A percentile compares a stretch with the other conserved stretches of the same genome.
Evolutionary conservation across 768 basidiomycete species (phyloP).

Genomic region (Pleurotus tuoliensis): DNA sequence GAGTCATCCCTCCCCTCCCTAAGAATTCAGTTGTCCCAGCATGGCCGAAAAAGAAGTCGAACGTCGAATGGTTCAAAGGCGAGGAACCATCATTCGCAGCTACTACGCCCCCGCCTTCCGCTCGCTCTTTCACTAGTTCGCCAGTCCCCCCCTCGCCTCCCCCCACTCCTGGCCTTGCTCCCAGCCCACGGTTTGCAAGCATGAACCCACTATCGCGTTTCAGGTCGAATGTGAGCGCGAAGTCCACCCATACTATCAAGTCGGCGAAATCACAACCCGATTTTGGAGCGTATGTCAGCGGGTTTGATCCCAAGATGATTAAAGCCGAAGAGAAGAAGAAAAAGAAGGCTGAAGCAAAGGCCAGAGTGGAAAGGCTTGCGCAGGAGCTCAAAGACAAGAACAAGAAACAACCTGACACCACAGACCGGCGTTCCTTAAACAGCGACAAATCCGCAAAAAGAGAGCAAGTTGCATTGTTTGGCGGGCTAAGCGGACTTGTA

Average conservation of each 20-base stretch:
- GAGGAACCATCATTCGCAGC: neutral
- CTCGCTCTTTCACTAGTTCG: neutral
- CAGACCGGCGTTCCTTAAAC: slow-evolving; percentile 25
- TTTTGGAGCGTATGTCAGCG: slow-evolving; percentile 12
- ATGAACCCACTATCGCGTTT: slow-evolving; percentile 19
- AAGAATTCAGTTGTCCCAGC: slow-evolving; percentile 12
- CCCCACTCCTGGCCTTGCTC: slow-evolving; percentile 7
- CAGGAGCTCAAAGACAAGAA: slow-evolving; percentile 36
- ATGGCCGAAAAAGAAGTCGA: slow-evolving; percentile 26
- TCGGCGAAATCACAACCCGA: slow-evolving; percentile 13
- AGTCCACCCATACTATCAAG: slow-evolving; percentile 7
- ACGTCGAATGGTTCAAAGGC: slow-evolving; percentile 14
- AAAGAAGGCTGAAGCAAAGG: slow-evolving; percentile 34
- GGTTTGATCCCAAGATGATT: slow-evolving; percentile 35
- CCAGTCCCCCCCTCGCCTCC: neutral
- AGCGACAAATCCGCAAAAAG: slow-evolving; percentile 15
- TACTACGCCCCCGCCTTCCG: neutral
- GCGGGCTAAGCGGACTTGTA: slow-evolving; percentile 7
- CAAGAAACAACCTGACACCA: slow-evolving; percentile 25
- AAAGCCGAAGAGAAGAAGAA: slow-evolving; percentile 40
- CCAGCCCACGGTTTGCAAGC: slow-evolving; percentile 13
- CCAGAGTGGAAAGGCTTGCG: slow-evolving; percentile 39
- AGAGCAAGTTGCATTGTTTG: slow-evolving; percentile 17
- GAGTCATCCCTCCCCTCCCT: slow-evolving; percentile 7
- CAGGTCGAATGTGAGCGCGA: slow-evolving; percentile 16